Base-by-base conservation (phyloP, 306 rosid species). In the Prosopis cineraria region DNA sequence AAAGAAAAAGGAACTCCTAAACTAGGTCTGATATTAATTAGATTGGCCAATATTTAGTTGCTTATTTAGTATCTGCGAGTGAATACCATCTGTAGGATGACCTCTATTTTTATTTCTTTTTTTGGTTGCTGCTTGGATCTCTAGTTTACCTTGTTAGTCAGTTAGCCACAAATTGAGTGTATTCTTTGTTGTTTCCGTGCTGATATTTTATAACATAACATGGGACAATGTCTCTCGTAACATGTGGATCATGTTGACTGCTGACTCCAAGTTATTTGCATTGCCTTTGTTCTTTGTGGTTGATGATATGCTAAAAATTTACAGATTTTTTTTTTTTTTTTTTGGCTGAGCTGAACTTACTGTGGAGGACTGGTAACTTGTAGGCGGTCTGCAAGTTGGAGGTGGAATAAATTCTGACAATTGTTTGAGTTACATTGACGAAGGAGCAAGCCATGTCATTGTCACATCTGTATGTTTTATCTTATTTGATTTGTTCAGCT, bases 391-490 rank as follows among this genome's bases (percentile, higher is more conserved):
- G 78, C 98, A 95, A 89, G 91, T 93, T 1, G 99, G 99, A 63
- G 99, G 99, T 62, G 99, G 99, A 78, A 95, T 95, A 77, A 95
- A 88, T 88, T 86, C 96, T 68, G 94, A 91, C 55, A 95, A 95
- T 86, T 88, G 91, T 79, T 70, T 84, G 83, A 84, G 73, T 79
- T 93, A 89, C 86, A 88, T 95, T 31, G 89, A 81, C 53, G 90
- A 91, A 86, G 99, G 98, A 82, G 99, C 99, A 78, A 91, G 93
- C 90, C 98, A 95, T 53, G 91, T 95, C 83, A 95, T 95, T 84
- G 98, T 95, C 74, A 95, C 98, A 71, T 95, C 98, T 20, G 97
- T 95, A 85, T 82, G 90, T 73, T 64, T n/a, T 19, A 10, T 62
- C 58, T 55, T 33, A 60, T 20, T 20, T 4, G n/a, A n/a, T n/a